Percentiles rank a stretch among this genome's conserved stretches.
Evolutionary conservation across 106 monocot genomes (phyloP).

Genomic region (Gastrodia elata): DNA sequence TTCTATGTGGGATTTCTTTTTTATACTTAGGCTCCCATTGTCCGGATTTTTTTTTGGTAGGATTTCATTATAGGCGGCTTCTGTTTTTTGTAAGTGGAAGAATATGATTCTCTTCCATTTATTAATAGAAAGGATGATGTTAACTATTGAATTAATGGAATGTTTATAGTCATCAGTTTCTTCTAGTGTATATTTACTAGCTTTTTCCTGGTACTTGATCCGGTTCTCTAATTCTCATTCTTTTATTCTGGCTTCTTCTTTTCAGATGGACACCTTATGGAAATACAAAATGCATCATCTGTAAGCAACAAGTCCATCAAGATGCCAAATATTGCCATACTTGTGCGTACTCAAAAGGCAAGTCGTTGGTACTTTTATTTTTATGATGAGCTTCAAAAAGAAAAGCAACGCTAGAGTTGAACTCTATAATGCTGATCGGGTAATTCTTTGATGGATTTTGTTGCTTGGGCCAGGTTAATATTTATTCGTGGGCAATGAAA

Average conservation of each 20-base stretch:
- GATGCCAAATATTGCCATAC: conserved; percentile 96
- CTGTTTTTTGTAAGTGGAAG: neutral
- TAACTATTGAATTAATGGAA: neutral
- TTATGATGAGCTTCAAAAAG: neutral
- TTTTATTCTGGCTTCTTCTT: neutral
- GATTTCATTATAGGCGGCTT: too few relatives aligned
- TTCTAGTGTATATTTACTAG: neutral
- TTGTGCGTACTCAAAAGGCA: conserved; percentile 98
- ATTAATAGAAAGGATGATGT: neutral
- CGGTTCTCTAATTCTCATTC: neutral
- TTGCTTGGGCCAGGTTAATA: neutral
- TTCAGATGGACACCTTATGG: conserved; percentile 92
- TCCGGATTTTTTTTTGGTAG: too few relatives aligned
- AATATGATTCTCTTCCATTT: neutral
- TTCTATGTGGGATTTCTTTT: too few relatives aligned
- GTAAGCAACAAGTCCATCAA: conserved; percentile 99
- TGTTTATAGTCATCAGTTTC: neutral
- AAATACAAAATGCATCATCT: conserved; percentile 86
- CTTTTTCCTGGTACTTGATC: neutral
- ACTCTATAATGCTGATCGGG: neutral
- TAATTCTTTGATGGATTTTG: neutral
- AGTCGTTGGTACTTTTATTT: conserved; percentile 7
- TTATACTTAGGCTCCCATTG: too few relatives aligned
- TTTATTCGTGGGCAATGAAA: neutral
- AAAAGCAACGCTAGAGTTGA: neutral